phyloP scores from a whole-genome alignment of 2,329 filamentous ascomycete species.

The Stagonosporopsis vannaccii region DNA sequence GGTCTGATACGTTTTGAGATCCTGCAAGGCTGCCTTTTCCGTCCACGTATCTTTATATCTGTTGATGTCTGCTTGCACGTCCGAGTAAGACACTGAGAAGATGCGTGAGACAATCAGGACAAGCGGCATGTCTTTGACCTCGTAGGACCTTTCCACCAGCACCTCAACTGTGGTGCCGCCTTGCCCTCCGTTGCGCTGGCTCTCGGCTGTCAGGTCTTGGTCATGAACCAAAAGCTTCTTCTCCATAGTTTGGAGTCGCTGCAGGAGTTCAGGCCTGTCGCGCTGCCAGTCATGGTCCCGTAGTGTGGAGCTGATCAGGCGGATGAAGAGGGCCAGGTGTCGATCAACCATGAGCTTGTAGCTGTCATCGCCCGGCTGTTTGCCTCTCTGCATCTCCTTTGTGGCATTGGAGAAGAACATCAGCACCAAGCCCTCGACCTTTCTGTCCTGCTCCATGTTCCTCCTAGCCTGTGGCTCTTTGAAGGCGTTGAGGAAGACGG shows the following conservation, averaged over 20 bases:
- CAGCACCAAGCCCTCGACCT: constrained; percentile 89
- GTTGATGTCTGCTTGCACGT: constrained; percentile 88
- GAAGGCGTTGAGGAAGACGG: constrained; percentile 90
- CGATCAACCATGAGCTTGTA: constrained; percentile 94
- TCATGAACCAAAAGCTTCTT: constrained; percentile 94
- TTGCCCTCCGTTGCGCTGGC: constrained; percentile 62
- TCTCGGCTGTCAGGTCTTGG: constrained; percentile 78
- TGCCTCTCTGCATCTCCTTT: constrained; percentile 84
- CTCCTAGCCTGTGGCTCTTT: constrained; percentile 88
- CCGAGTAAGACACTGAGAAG: constrained; percentile 79
- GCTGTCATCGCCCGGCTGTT: constrained; percentile 78
- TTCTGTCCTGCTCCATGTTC: constrained; percentile 90
- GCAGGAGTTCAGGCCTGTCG: constrained; percentile 84
- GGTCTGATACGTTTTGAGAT: constrained; percentile 92
- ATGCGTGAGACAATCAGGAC: constrained; percentile 86
- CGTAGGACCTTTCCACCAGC: constrained; percentile 81
- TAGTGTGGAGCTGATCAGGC: constrained; percentile 80
- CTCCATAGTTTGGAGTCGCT: constrained; percentile 80
- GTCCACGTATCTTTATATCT: constrained; percentile 83
- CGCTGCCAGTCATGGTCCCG: constrained; percentile 84
- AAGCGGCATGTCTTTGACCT: constrained; percentile 96
- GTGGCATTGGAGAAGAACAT: constrained; percentile 97
- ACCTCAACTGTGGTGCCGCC: constrained; percentile 78
- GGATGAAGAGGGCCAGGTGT: constrained; percentile 92
- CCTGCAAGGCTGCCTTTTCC: constrained; percentile 85